These are phyloP conservation scores for Cyberlindnera veronae DNA, from an alignment of 805 yeast species.

Conservation along the genomic window DNA sequence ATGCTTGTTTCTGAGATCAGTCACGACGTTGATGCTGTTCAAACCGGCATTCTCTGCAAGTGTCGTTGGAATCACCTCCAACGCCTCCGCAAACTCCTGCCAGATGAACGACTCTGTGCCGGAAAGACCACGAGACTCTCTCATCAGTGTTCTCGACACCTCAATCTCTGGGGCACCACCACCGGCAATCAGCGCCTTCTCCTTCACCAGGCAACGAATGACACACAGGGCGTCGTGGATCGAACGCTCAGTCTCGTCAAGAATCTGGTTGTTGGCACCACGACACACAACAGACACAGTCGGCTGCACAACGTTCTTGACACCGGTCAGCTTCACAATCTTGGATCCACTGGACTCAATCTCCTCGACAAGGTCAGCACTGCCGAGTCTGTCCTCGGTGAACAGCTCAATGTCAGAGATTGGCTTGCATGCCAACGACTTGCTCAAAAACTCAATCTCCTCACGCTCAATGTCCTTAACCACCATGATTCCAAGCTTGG, in stretches of 20 bases:
- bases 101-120: constrained; percentile 72
- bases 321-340: constrained; percentile 83
- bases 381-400: constrained; percentile 87
- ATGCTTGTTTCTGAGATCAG: constrained; percentile 87
- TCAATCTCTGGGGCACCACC: constrained; percentile 99
- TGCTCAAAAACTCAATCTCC: constrained; percentile 84
- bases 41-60: constrained; percentile 96
- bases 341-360: constrained; percentile 43
- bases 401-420: constrained; percentile 93
- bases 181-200: constrained; percentile 94
- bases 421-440: constrained; percentile 88
- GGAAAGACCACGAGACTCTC: constrained; percentile 83
- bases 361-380: constrained; percentile 92
- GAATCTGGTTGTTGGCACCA: constrained; percentile 87
- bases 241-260: constrained; percentile 97
- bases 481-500: constrained; percentile 91
- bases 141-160: constrained; percentile 94
- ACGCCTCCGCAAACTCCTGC: constrained; percentile 73
- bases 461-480: constrained; percentile 97
- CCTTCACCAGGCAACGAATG: constrained; percentile 82
- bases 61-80: constrained; percentile 92
- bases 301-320: constrained; percentile 67
- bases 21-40: constrained; percentile 88
- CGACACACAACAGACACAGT: constrained; percentile 90
- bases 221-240: constrained; percentile 93